Conservation (phyloP, 148 eudicot genomes). For the Camellia lanceoleosa region DNA sequence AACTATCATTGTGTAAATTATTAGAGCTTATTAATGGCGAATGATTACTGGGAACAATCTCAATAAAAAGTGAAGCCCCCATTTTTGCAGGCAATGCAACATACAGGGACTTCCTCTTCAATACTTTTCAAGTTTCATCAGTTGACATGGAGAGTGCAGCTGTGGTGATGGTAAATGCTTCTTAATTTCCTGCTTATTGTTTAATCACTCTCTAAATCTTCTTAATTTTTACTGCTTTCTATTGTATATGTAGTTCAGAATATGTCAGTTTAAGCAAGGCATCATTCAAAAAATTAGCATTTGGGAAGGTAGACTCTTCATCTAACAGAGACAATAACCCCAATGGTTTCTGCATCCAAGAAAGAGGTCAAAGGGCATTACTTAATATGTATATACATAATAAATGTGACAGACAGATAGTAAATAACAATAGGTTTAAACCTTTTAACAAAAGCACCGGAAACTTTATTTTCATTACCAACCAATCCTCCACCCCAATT, state of each 20-base stretch:
- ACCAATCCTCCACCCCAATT: constrained; percentile 1
- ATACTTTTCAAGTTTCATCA: constrained; percentile 20
- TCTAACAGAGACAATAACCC: constrained; percentile 85
- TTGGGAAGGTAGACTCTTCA: constrained; percentile 96
- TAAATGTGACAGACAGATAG: neutral
- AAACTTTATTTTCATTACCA: neutral
- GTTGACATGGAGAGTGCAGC: too few species aligned
- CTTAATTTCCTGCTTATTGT: too few species aligned
- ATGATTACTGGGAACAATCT: too few species aligned
- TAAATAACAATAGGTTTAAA: constrained; percentile 2
- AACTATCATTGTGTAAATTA: too few species aligned
- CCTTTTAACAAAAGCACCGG: neutral
- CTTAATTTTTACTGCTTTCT: too few species aligned
- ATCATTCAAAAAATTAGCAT: constrained; percentile 27
- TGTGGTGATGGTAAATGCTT: too few species aligned
- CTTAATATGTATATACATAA: neutral
- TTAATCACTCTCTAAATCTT: neutral
- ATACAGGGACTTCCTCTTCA: constrained; percentile 21
- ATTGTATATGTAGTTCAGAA: too few species aligned
- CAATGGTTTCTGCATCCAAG: constrained; percentile 73
- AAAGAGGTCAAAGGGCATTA: neutral
- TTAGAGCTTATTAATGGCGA: too few species aligned
- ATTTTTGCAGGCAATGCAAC: constrained; percentile 28
- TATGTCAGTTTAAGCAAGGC: too few species aligned
- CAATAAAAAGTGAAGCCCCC: neutral